Percentiles rank a stretch among this genome's conserved stretches.
Evolutionary conservation across 371 early-diverging fungal genomes (phyloP).

Genomic region (Funneliformis caledonium): DNA sequence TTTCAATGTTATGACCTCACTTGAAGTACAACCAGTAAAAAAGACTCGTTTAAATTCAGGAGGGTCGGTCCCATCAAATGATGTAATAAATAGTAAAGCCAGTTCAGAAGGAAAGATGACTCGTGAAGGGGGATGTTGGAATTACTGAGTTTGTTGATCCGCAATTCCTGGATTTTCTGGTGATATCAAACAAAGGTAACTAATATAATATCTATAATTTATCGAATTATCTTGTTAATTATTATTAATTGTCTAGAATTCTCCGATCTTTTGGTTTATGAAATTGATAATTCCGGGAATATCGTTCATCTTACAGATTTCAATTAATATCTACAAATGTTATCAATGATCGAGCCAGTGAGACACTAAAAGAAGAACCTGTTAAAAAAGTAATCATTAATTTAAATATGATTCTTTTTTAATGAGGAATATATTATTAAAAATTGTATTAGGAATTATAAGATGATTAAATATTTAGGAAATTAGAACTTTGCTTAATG

Average conservation of each 20-base stretch:
- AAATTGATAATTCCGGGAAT: conserved; percentile 80
- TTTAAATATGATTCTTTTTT: background rate
- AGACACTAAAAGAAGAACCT: conserved; percentile 45
- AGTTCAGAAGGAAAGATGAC: background rate
- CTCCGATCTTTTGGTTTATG: conserved; percentile 93
- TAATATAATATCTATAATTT: conserved; percentile 36
- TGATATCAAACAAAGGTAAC: conserved; percentile 78
- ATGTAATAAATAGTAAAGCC: background rate
- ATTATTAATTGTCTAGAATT: conserved; percentile 44
- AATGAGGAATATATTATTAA: background rate
- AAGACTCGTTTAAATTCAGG: conserved; percentile 22
- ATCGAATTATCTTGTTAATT: background rate
- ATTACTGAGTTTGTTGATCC: conserved; percentile 73
- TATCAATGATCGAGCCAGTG: conserved; percentile 35
- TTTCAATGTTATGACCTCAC: background rate
- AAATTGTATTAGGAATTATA: background rate
- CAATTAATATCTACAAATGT: background rate
- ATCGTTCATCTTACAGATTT: conserved; percentile 66
- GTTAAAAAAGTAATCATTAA: conserved; percentile 27
- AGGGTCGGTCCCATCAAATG: background rate
- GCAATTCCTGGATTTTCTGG: conserved; percentile 67
- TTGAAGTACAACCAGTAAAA: background rate
- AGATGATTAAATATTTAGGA: conserved; percentile 30
- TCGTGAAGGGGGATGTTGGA: conserved; percentile 75
- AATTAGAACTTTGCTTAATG: conserved; percentile 38